A percentile compares a stretch with the other conserved stretches of the same genome.
These are phyloP conservation scores for Fonsecaea pugnacius DNA, from an alignment of 2,329 filamentous ascomycete genomes.

Conservation along the genomic window DNA sequence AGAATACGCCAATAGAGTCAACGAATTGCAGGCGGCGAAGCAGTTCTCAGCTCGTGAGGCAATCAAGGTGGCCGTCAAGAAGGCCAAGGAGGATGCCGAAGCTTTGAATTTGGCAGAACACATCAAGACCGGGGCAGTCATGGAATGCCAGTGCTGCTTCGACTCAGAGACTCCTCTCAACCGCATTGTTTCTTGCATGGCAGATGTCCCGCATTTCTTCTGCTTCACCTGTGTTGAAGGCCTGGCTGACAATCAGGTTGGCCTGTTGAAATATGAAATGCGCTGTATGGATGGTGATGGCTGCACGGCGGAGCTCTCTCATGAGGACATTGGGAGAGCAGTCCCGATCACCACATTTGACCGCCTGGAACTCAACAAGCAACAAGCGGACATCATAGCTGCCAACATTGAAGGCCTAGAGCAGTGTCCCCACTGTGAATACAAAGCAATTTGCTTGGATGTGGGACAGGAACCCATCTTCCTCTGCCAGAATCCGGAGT, in stretches of 20 bases:
- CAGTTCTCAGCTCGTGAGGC: constrained; percentile 35
- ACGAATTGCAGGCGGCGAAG: constrained; percentile 41
- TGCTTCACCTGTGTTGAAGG: constrained; percentile 69
- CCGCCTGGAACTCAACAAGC: constrained; percentile 72
- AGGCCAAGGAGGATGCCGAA: constrained; percentile 40
- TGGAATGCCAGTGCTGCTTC: constrained; percentile 77
- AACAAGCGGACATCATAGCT: constrained; percentile 69
- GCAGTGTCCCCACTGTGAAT: constrained; percentile 81
- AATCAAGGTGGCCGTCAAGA: constrained; percentile 27
- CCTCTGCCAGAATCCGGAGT: constrained; percentile 68
- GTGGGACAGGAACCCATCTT: constrained; percentile 74
- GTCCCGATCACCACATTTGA: constrained; percentile 55
- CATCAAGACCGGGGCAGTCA: constrained; percentile 56
- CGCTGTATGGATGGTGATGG: constrained; percentile 71
- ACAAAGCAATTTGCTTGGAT: constrained; percentile 72
- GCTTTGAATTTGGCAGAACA: constrained; percentile 45
- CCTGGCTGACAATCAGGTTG: constrained; percentile 71
- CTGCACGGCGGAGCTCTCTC: constrained; percentile 57
- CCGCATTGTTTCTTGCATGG: constrained; percentile 70
- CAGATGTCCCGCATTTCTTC: constrained; percentile 65
- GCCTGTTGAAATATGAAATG: constrained; percentile 69
- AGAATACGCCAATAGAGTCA: constrained; percentile 32
- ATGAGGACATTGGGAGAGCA: constrained; percentile 31
- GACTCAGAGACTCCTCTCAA: constrained; percentile 65
- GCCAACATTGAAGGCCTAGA: constrained; percentile 74